These are phyloP conservation scores for Elymus sibiricus DNA, from an alignment of 176 grass and related monocot species.

Conservation along the genomic window DNA sequence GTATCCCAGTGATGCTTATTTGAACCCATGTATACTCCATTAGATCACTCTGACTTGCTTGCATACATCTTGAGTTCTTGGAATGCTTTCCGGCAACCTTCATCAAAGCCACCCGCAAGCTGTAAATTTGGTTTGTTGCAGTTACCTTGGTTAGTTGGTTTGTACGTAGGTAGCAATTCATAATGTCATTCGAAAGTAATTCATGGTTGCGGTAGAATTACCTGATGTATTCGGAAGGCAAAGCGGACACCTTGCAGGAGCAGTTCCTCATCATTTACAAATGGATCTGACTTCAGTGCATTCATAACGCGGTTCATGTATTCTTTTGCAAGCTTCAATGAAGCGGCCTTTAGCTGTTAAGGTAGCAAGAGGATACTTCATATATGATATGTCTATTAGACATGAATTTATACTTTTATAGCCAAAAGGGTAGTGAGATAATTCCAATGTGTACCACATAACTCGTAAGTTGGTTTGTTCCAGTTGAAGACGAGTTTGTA, in stretches of 20 bases:
- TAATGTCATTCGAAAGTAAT: constrained; percentile 19
- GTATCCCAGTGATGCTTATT: constrained; percentile 28
- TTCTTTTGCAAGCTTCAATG: constrained; percentile 85
- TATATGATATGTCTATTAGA: constrained; percentile 16
- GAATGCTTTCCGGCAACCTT: constrained; percentile 70
- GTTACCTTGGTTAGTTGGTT: constrained; percentile 15
- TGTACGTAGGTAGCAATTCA: constrained; percentile 8
- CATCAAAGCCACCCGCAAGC: constrained; percentile 85
- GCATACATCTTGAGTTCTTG: constrained; percentile 76
- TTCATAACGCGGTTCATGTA: constrained; percentile 81
- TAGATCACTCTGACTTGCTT: constrained; percentile 54
- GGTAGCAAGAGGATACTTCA: constrained; percentile 15
- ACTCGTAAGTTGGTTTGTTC: constrained; percentile 5
- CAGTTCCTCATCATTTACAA: constrained; percentile 84
- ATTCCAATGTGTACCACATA: neutral
- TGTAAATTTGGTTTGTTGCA: constrained; percentile 31
- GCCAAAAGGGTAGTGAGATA: neutral
- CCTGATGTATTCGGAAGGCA: constrained; percentile 95
- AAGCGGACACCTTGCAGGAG: constrained; percentile 78
- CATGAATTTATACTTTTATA: neutral
- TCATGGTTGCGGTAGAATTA: constrained; percentile 13
- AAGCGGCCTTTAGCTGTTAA: constrained; percentile 80
- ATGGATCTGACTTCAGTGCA: constrained; percentile 61
- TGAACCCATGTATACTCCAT: neutral
- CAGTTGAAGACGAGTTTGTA: constrained; percentile 13